Conservation (phyloP, 108 stramenopile genomes). For the Seminavis robusta region DNA sequence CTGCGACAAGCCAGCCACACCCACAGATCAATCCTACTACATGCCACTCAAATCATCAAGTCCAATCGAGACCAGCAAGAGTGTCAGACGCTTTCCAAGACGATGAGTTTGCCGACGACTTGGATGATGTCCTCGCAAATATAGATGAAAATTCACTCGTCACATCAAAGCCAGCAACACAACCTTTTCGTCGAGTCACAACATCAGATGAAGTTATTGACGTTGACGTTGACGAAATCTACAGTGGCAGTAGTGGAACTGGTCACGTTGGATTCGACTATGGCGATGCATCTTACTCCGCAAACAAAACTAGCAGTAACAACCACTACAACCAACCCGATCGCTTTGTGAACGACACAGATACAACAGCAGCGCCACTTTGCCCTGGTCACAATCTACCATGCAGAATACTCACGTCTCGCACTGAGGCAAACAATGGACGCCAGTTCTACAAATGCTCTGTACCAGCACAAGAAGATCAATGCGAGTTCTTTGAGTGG, state of each 20-base stretch:
- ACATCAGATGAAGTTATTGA: background rate
- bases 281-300: background rate
- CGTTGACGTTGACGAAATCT: background rate
- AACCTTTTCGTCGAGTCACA: background rate
- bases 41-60: no score
- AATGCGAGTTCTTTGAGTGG: constrained; percentile 87
- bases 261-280: background rate
- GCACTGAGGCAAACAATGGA: constrained; percentile 57
- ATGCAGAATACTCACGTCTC: constrained; percentile 59
- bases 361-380: constrained; percentile 33
- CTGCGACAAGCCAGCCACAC: no score
- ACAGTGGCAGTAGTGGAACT: background rate
- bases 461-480: constrained; percentile 57
- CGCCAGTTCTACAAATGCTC: constrained; percentile 87
- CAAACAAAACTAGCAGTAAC: background rate
- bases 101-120: no score
- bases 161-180: no score
- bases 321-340: no score
- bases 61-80: no score
- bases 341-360: constrained; percentile 4
- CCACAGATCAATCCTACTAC: no score
- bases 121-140: no score
- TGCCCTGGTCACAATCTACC: constrained; percentile 80
- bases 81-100: no score
- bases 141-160: no score